Evolutionary conservation across 2,329 filamentous ascomycete genomes (phyloP).

Genomic region (Monosporascus sp.): DNA sequence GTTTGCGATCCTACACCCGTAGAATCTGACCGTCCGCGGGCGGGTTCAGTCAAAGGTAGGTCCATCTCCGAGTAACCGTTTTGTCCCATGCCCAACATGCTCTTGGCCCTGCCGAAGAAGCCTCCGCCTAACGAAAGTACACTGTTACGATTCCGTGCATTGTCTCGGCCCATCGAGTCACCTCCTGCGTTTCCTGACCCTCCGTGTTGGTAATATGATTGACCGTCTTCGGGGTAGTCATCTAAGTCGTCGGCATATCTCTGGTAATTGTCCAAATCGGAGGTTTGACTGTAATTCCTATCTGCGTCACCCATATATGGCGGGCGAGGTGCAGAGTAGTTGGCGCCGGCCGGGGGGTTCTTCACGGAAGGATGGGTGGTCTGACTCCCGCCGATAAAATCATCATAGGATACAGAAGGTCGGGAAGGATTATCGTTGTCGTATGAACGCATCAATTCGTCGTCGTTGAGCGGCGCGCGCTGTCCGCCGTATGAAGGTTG

Average conservation of each 20-base stretch:
- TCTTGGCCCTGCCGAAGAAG: constrained; percentile 80
- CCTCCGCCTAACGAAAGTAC: constrained; percentile 83
- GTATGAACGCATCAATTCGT: constrained; percentile 72
- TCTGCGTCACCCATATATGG: constrained; percentile 39
- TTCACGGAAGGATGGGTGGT: constrained; percentile 43
- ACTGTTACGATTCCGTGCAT: constrained; percentile 77
- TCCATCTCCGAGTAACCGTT: constrained; percentile 94
- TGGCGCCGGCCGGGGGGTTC: constrained; percentile 28
- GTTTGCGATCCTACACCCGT: constrained; percentile 23
- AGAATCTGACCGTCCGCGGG: constrained; percentile 33
- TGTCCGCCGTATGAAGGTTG: constrained; percentile 70
- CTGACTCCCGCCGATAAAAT: constrained; percentile 72
- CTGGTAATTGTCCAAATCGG: constrained; percentile 81
- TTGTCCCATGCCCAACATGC: constrained; percentile 80
- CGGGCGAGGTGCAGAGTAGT: constrained; percentile 22
- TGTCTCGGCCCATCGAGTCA: constrained; percentile 39
- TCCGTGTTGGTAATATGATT: constrained; percentile 78
- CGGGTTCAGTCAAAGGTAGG: constrained; percentile 79
- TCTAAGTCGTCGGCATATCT: constrained; percentile 86
- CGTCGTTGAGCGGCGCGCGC: constrained; percentile 72
- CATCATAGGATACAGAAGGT: constrained; percentile 89
- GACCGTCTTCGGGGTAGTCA: constrained; percentile 71
- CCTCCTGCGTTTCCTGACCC: constrained; percentile 40
- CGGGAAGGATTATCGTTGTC: constrained; percentile 61
- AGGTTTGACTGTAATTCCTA: constrained; percentile 65